Evolutionary conservation across 495 filamentous ascomycete species (phyloP).

Genomic region (Sporormia fimetaria): DNA sequence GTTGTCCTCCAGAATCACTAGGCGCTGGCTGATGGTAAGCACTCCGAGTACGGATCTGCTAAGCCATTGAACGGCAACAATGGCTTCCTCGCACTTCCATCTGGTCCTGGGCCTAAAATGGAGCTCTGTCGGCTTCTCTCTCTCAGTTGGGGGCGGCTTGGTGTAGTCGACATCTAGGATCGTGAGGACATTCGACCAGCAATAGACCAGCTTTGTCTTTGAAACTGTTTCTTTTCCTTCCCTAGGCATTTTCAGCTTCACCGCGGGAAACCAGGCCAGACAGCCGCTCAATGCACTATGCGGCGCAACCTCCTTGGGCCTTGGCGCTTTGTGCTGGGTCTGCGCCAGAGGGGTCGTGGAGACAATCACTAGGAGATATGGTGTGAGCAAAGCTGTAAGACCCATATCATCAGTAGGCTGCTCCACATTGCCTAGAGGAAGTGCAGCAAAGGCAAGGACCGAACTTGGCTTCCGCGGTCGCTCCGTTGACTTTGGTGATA

Average conservation of each 20-base stretch:
- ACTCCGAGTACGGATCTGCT: conserved; percentile 86
- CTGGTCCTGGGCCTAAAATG: conserved; percentile 73
- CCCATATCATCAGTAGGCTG: conserved; percentile 80
- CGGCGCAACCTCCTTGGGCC: conserved; percentile 79
- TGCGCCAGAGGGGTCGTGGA: conserved; percentile 93
- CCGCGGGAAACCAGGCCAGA: conserved; percentile 93
- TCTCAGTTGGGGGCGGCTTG: conserved; percentile 44
- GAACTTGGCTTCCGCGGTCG: conserved; percentile 84
- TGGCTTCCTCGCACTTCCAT: conserved; percentile 90
- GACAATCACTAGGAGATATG: conserved; percentile 88
- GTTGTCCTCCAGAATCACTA: conserved; percentile 85
- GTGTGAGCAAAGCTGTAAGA: conserved; percentile 88
- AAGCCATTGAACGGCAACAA: conserved; percentile 94
- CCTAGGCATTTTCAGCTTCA: conserved; percentile 66
- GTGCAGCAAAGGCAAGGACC: conserved; percentile 78
- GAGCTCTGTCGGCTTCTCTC: conserved; percentile 59
- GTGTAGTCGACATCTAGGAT: conserved; percentile 73
- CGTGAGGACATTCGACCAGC: conserved; percentile 93
- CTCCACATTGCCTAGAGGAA: conserved; percentile 86
- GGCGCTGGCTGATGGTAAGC: conserved; percentile 81
- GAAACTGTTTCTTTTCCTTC: conserved; percentile 43
- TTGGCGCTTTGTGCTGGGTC: conserved; percentile 83
- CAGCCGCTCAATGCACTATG: conserved; percentile 89
- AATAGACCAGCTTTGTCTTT: conserved; percentile 86
- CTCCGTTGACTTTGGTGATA: conserved; percentile 38